A percentile compares a stretch with the other conserved stretches of the same genome.
Evolutionary conservation across 768 basidiomycete genomes (phyloP).

Genomic region (Chlorophyllum brunneum): DNA sequence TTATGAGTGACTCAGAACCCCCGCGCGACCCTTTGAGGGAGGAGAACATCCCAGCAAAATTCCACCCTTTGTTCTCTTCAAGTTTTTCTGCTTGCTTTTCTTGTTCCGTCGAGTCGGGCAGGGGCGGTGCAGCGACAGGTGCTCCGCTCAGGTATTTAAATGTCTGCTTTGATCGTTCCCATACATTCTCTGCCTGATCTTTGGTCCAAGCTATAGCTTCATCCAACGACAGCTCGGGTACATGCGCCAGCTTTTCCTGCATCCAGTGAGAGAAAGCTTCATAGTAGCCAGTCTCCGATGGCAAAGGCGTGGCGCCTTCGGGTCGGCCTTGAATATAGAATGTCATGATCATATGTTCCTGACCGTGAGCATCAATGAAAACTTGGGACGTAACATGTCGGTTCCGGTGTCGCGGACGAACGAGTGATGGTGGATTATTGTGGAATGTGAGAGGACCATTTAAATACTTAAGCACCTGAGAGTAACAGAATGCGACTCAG

Average conservation of each 20-base stretch:
- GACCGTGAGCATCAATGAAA: constrained; percentile 65
- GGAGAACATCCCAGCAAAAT: constrained; percentile 65
- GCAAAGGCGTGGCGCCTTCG: constrained; percentile 30
- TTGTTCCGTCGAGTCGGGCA: constrained; percentile 24
- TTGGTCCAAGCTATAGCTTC: constrained; percentile 47
- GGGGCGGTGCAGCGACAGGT: constrained; percentile 33
- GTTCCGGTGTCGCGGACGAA: constrained; percentile 78
- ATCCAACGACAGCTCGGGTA: constrained; percentile 55
- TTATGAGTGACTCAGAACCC: constrained; percentile 25
- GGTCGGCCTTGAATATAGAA: constrained; percentile 73
- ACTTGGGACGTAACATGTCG: constrained; percentile 79
- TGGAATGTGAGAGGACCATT: constrained; percentile 69
- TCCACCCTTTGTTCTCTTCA: constrained; percentile 41
- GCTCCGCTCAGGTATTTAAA: constrained; percentile 77
- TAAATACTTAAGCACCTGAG: constrained; percentile 66
- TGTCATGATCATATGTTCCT: constrained; percentile 80
- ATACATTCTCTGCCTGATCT: constrained; percentile 32
- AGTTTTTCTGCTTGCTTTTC: constrained; percentile 19
- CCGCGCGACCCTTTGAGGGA: constrained; percentile 45
- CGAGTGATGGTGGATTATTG: constrained; percentile 73
- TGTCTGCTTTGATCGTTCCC: constrained; percentile 50
- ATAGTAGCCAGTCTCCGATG: constrained; percentile 40
- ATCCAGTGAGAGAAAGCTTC: constrained; percentile 42
- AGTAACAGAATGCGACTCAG: constrained; percentile 1
- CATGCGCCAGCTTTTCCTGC: constrained; percentile 29